Evolutionary conservation across 1,284 basidiomycete genomes (phyloP).

Genomic region (Rhodotorula sp.): DNA sequence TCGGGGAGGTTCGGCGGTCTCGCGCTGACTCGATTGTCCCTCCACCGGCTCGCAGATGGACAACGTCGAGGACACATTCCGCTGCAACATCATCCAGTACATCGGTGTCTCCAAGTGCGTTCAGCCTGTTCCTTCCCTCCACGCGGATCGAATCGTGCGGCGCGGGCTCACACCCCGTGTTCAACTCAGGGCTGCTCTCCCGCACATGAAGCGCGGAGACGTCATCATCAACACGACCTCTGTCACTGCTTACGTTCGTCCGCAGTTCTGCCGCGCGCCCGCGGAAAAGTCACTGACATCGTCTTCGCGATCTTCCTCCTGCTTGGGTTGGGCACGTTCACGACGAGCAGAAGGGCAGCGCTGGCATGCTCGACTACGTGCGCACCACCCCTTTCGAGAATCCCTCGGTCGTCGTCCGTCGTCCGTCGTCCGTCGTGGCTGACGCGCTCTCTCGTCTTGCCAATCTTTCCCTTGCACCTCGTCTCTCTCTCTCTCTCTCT

Average conservation of each 20-base stretch:
- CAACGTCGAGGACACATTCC: constrained; percentile 57
- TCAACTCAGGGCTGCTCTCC: constrained; percentile 54
- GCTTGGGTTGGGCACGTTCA: no score
- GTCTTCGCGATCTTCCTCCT: neutral
- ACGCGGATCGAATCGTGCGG: no score
- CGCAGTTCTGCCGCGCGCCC: no score
- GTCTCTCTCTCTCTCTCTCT: no score
- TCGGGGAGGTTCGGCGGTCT: no score
- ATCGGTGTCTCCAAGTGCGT: constrained; percentile 56
- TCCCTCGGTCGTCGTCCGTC: no score
- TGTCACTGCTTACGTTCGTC: constrained; percentile 59
- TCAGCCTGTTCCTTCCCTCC: neutral
- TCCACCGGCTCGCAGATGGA: neutral
- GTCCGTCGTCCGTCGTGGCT: neutral
- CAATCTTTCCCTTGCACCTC: no score
- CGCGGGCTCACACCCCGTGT: neutral
- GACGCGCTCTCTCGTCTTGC: neutral
- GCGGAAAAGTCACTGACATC: no score
- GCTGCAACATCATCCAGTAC: constrained; percentile 61
- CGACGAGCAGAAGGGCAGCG: neutral
- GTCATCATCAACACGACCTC: constrained; percentile 64
- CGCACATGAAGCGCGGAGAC: constrained; percentile 61
- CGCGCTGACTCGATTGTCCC: neutral
- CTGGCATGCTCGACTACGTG: neutral
- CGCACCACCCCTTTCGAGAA: no score